Evolutionary conservation across 1,284 basidiomycete genomes (phyloP).

Genomic region (Ganoderma boninense): DNA sequence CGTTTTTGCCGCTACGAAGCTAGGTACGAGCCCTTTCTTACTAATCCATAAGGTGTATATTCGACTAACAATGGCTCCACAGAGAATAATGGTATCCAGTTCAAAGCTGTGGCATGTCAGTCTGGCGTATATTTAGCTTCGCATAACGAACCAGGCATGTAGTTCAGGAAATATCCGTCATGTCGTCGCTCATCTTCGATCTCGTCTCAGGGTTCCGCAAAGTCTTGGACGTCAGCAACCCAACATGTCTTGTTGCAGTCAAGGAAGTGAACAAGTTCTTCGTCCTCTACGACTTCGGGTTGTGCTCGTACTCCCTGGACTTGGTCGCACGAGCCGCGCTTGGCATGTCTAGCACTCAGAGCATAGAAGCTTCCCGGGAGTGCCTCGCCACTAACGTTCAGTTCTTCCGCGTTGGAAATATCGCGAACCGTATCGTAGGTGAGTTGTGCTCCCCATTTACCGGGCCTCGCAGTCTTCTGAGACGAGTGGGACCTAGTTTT

Average conservation of each 20-base stretch:
- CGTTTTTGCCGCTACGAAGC: slow-evolving; percentile 64
- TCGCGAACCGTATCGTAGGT: slow-evolving; percentile 64
- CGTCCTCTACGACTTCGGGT: slow-evolving; percentile 63
- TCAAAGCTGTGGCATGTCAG: slow-evolving; percentile 67
- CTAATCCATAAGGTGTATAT: neutral
- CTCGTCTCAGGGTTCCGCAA: slow-evolving; percentile 60
- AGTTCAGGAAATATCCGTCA: neutral
- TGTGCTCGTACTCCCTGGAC: slow-evolving; percentile 76
- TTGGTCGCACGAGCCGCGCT: slow-evolving; percentile 64
- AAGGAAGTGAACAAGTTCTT: slow-evolving; percentile 72
- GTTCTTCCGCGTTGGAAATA: slow-evolving; percentile 64
- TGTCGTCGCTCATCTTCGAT: neutral
- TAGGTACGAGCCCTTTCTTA: slow-evolving; percentile 56
- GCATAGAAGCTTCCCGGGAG: slow-evolving; percentile 64
- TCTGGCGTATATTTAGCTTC: slow-evolving; percentile 72
- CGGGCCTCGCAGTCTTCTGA: slow-evolving; percentile 3
- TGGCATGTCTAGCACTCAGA: slow-evolving; percentile 53
- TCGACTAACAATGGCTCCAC: neutral
- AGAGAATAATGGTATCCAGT: slow-evolving; percentile 41
- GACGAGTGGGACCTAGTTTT: slow-evolving; percentile 56
- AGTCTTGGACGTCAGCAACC: slow-evolving; percentile 58
- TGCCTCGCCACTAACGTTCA: slow-evolving; percentile 61
- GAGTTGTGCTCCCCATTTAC: slow-evolving; percentile 24
- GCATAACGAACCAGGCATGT: slow-evolving; percentile 56
- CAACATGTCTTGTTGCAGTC: slow-evolving; percentile 62